Percentiles rank a stretch among this genome's conserved stretches.
Evolutionary conservation across 371 early-diverging fungal species (phyloP).

Genomic region (Mortierella sp.): DNA sequence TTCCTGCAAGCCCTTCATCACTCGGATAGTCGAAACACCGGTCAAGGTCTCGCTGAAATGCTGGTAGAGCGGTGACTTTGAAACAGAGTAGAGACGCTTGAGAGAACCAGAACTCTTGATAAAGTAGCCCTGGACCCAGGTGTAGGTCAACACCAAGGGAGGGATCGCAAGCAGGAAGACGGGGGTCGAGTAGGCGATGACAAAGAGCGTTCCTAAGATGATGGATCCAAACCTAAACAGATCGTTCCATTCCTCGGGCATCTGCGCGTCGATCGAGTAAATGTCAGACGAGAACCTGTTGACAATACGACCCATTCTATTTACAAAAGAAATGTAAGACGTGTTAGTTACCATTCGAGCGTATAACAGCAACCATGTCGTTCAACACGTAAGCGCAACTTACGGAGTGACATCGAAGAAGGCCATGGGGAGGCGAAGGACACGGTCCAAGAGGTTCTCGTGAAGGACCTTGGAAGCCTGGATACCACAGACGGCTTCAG

Average conservation of each 20-base stretch:
- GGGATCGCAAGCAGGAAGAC: conserved; percentile 71
- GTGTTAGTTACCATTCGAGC: background rate
- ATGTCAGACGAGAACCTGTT: conserved; percentile 93
- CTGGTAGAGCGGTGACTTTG: conserved; percentile 88
- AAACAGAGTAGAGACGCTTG: conserved; percentile 85
- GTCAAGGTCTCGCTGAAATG: conserved; percentile 85
- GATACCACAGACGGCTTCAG: conserved; percentile 47
- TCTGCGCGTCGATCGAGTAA: conserved; percentile 75
- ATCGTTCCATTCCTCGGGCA: conserved; percentile 55
- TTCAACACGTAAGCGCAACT: background rate
- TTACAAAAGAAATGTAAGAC: background rate
- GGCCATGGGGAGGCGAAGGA: conserved; percentile 78
- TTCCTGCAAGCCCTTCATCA: conserved; percentile 65
- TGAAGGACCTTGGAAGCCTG: conserved; percentile 63
- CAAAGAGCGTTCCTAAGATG: conserved; percentile 71
- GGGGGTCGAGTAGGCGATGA: conserved; percentile 78
- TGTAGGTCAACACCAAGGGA: conserved; percentile 72
- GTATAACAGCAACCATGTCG: background rate
- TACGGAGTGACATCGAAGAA: conserved; percentile 78
- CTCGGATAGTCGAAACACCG: conserved; percentile 88
- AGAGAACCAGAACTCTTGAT: conserved; percentile 79
- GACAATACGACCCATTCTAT: conserved; percentile 82
- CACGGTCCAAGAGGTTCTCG: conserved; percentile 77
- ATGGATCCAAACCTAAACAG: conserved; percentile 32
- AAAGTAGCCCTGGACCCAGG: conserved; percentile 78